phyloP scores from a whole-genome alignment of 192 early-diverging fungal genomes.

The Lunasporangiospora selenospora region DNA sequence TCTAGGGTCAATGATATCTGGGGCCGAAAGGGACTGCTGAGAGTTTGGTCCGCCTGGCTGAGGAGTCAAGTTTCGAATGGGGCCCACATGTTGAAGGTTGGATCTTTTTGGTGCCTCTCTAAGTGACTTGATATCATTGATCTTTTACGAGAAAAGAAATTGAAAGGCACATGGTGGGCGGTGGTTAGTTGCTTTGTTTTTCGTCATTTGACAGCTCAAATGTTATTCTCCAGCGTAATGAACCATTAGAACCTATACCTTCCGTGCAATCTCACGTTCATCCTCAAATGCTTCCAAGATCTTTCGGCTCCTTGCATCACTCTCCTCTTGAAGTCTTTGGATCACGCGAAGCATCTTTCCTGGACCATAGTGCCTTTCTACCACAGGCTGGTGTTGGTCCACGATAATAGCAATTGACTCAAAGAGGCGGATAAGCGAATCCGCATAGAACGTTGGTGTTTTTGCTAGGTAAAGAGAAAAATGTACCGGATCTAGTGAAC shows the following conservation, averaged over 20 bases:
- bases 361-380: constrained; percentile 85
- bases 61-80: constrained; percentile 35
- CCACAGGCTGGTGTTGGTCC: constrained; percentile 85
- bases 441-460: constrained; percentile 72
- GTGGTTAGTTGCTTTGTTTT: constrained; percentile 3
- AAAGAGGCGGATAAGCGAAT: constrained; percentile 84
- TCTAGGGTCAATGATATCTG: constrained; percentile 69
- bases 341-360: constrained; percentile 91
- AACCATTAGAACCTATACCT: constrained; percentile 31
- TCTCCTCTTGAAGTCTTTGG: constrained; percentile 87
- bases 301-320: constrained; percentile 76
- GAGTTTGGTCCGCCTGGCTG: constrained; percentile 19
- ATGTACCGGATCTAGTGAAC: no score
- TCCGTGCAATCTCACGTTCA: constrained; percentile 60
- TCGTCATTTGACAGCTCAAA: constrained; percentile 8
- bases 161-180: constrained; percentile 3
- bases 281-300: constrained; percentile 86
- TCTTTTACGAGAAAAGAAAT: constrained; percentile 27
- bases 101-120: constrained; percentile 41
- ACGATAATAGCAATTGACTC: constrained; percentile 89
- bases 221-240: neutral
- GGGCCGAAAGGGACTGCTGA: constrained; percentile 15
- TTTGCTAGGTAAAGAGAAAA: constrained; percentile 23
- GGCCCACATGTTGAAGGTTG: constrained; percentile 9
- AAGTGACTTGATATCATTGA: constrained; percentile 60